Percentiles rank a stretch among this genome's conserved stretches.
Evolutionary conservation across 306 rosid species (phyloP).

Genomic region (Prinsepia uniflora): DNA sequence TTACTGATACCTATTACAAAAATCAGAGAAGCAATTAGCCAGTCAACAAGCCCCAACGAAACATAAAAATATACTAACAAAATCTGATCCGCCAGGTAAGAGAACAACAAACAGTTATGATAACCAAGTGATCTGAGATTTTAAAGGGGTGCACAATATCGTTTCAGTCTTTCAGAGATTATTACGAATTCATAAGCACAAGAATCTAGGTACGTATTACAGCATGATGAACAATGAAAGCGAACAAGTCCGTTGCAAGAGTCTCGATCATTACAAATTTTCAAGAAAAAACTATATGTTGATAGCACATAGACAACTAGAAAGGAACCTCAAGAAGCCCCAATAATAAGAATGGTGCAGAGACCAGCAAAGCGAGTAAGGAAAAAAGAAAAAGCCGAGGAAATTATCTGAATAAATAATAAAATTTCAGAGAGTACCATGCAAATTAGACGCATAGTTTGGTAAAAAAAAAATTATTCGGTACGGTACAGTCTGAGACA

Average conservation of each 20-base stretch:
- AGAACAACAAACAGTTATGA: background rate
- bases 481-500: too few species aligned
- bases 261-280: background rate
- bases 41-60: slow-evolving; percentile 16
- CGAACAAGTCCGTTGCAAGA: background rate
- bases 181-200: background rate
- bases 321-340: background rate
- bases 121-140: background rate
- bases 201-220: background rate
- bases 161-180: slow-evolving; percentile 5
- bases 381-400: background rate
- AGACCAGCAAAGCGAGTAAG: background rate
- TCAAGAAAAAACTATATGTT: background rate
- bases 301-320: background rate
- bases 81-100: background rate
- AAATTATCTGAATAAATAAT: background rate
- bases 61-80: background rate
- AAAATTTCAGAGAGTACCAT: too few species aligned
- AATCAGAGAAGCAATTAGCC: slow-evolving; percentile 17
- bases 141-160: background rate
- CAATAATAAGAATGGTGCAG: slow-evolving; percentile 1
- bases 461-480: too few species aligned
- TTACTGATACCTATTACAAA: slow-evolving; percentile 66
- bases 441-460: too few species aligned
- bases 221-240: background rate